Base-by-base conservation (phyloP, 441 rosid species). In the Daphne laureola region DNA sequence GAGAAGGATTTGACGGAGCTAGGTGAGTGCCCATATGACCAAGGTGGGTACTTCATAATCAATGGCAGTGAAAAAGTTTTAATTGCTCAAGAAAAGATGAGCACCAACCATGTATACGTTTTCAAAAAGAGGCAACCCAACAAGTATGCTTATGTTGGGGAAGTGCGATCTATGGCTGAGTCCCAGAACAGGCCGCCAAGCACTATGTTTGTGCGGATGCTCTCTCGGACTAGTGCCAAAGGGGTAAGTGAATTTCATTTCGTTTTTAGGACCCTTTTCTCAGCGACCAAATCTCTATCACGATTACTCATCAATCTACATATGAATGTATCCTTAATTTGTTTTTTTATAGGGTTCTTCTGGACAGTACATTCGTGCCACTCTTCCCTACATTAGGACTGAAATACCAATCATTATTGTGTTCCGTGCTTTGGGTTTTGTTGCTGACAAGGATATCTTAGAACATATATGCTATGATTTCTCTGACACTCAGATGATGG, bases 21-120 rank as follows among this genome's bases (percentile, higher is more conserved):
- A 59, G 97, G 97, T 57, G 99, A 93, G 74, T 93, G 97, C 61
- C 97, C 99, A 26, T 90, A 80, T 68, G 99, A 93, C 71, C 99
- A 93, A 73, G 99, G 97, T 21, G 99, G 97, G 31, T 93, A 93
- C 61, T 93, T 93, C 57, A 90, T 93, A 44, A 83, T 87, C n/a
- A 87, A 93, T 78, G 97, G 97, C 45, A 93, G 93, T 79, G 97
- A 90, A 63, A 90, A 87, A 73, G 97, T 90, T 73, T 74, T 93
- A 18, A 93, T 93, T 69, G 96, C 99, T 36, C 97, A 90, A 58
- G 99, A 93, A 83, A 93, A 93, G 85, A 90, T 90, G 96, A 90
- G 95, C 77, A 87, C 97, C 25, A 93, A 90, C 67, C 97, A 90
- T 61, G 95, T 93, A 4, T 90, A 84, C 62, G 97, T 93, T 48